Evolutionary conservation across 208 protist genomes (phyloP).

Genomic region (Acanthamoeba triangularis): DNA sequence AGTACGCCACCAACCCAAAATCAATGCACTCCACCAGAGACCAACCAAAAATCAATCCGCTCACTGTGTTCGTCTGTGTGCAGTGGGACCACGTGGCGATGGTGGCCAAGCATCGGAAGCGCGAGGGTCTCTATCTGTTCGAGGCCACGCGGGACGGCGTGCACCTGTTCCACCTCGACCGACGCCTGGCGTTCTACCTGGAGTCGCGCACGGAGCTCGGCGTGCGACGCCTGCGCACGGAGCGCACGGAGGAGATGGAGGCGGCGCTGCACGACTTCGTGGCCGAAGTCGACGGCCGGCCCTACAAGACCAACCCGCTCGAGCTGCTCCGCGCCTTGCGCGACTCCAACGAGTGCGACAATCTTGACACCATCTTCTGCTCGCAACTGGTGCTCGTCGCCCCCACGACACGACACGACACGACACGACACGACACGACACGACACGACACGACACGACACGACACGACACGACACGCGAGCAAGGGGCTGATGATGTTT

Average conservation of each 20-base stretch:
- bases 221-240: slow-evolving; percentile 3
- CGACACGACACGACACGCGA: too few relatives aligned
- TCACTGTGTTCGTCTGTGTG: neutral
- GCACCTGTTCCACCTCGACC: slow-evolving; percentile 42
- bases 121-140: slow-evolving; percentile 34
- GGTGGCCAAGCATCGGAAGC: slow-evolving; percentile 58
- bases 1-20: neutral
- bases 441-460: neutral
- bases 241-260: slow-evolving; percentile 29
- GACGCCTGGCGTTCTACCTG: slow-evolving; percentile 60
- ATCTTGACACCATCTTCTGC: slow-evolving; percentile 73
- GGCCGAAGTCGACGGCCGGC: slow-evolving; percentile 54
- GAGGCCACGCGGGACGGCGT: slow-evolving; percentile 68
- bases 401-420: too few relatives aligned
- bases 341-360: slow-evolving; percentile 58
- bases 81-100: slow-evolving; percentile 76
- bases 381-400: slow-evolving; percentile 49
- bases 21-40: neutral
- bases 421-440: too few relatives aligned
- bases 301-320: slow-evolving; percentile 75
- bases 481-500: neutral
- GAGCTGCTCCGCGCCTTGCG: slow-evolving; percentile 60
- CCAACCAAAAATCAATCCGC: neutral
- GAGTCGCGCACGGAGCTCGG: slow-evolving; percentile 62
- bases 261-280: slow-evolving; percentile 58